Base-by-base conservation (phyloP, 805 yeast species). In the Yarrowia sp. region DNA sequence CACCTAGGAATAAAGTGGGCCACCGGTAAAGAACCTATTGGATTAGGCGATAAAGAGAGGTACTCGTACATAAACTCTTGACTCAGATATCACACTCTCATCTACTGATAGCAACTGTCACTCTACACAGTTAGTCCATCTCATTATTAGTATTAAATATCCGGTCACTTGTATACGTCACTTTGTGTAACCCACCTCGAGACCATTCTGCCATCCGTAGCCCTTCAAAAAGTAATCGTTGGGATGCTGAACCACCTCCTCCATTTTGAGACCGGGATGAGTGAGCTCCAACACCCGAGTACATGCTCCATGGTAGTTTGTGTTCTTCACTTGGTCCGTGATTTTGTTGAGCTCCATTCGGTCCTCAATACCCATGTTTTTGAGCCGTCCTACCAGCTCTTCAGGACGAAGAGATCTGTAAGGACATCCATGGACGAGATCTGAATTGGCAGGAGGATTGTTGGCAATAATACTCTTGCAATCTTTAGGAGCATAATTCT, bases 351-450 rank as follows among this genome's bases (percentile, higher is more conserved):
- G 75, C 56, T 84, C 82, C 21, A 77, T 72, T 24, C 76, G 82
- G 66, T 88, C 90, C 10, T 74, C 79, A 56, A 90, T 77, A 1
- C 92, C 93, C 85, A 90, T 82, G 21, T 79, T 82, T 43, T 78
- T 76, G 68, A 95, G 78, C 67, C 84, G 83, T 3, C 71, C 68
- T 7, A 82, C 79, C 56, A 95, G 78, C 62, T 83, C 81, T 49
- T 90, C 96, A n/a, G 83, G 73, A 12, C 83, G 80, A 71, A 89
- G 78, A 70, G 89, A 93, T 64, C 96, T 79, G 76, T 89, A 95
- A 5, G 98, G 98, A 75, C 98, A 93, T 2, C 99, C 99, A 73
- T 93, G 97, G 6, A 58, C 63, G 66, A 78, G 82, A 69, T 92
- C 96, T 44, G 82, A 77, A 11, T 79, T 78, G 0, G 96, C 92